phyloP scores from a whole-genome alignment of 1,284 basidiomycete genomes.

The Xerocomus minutiporus region DNA sequence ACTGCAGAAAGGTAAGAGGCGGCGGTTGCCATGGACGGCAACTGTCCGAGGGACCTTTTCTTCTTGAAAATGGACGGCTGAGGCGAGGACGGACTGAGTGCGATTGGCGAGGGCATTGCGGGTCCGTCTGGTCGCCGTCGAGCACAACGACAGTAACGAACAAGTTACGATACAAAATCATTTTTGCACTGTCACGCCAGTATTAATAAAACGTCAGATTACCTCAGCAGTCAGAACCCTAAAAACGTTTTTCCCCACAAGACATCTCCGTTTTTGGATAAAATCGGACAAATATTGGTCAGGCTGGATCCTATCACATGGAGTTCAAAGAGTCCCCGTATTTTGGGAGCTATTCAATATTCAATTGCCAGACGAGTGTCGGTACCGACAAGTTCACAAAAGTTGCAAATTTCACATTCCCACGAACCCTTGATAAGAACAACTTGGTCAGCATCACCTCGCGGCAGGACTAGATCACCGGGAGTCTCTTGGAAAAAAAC shows the following conservation, averaged over 20 bases:
- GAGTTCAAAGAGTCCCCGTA: no score
- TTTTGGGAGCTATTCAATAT: no score
- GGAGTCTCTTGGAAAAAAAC: no score
- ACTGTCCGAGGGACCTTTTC: slow-evolving; percentile 47
- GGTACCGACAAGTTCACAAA: no score
- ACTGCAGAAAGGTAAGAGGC: slow-evolving; percentile 70
- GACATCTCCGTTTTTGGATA: neutral
- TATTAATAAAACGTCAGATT: slow-evolving; percentile 26
- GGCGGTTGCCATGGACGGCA: slow-evolving; percentile 48
- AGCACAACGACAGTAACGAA: slow-evolving; percentile 1
- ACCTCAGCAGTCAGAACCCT: slow-evolving; percentile 19
- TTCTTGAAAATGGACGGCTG: slow-evolving; percentile 59
- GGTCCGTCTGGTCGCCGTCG: slow-evolving; percentile 5
- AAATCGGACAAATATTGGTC: neutral
- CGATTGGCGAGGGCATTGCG: slow-evolving; percentile 50
- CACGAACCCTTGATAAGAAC: no score
- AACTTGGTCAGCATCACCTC: no score
- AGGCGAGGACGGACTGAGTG: slow-evolving; percentile 42
- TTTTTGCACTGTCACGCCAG: slow-evolving; percentile 15
- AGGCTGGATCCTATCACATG: no score
- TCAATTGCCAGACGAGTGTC: no score
- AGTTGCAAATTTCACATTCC: no score
- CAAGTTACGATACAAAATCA: slow-evolving; percentile 9
- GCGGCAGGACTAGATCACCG: no score
- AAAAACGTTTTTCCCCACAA: neutral